These are phyloP conservation scores for Eimeria brunetti DNA, from an alignment of 169 alveolate species.

Conservation along the genomic window DNA sequence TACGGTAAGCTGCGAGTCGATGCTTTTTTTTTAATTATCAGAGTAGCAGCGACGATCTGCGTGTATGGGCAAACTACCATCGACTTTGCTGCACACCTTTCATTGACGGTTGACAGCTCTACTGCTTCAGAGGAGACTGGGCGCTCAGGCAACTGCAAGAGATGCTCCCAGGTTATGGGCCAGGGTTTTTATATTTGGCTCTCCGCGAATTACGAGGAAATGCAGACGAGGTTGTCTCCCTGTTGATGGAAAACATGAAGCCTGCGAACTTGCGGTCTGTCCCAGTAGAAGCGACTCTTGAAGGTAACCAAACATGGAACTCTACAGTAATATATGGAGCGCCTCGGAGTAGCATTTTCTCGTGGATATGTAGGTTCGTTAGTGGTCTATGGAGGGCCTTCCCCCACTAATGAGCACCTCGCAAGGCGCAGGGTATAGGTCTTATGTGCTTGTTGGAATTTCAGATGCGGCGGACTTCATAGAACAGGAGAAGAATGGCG, in stretches of 20 bases:
- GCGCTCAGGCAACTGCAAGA: slow-evolving; percentile 61
- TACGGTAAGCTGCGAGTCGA: slow-evolving; percentile 2
- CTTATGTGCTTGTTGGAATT: neutral
- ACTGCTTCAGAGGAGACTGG: neutral
- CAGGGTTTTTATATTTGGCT: slow-evolving; percentile 52
- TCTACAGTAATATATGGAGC: neutral
- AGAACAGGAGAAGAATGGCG: slow-evolving; percentile 30
- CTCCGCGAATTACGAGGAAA: slow-evolving; percentile 51
- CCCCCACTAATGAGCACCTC: neutral
- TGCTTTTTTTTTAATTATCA: neutral
- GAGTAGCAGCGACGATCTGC: neutral
- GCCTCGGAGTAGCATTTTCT: neutral
- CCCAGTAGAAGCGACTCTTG: slow-evolving; percentile 49
- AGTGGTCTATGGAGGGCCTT: neutral
- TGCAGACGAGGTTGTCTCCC: slow-evolving; percentile 67
- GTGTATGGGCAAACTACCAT: neutral
- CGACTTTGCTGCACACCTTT: neutral
- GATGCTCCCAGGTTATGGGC: slow-evolving; percentile 61
- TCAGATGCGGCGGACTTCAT: slow-evolving; percentile 54
- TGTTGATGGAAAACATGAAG: slow-evolving; percentile 37
- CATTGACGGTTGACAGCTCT: neutral
- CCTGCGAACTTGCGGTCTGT: slow-evolving; percentile 51
- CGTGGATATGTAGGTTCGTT: neutral
- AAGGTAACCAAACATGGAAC: slow-evolving; percentile 22
- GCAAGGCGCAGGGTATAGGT: neutral